Evolutionary conservation across 176 grass and related monocot species (phyloP), one percentile per base, ranked within the genome.

Genomic region (Triticum urartu): DNA sequence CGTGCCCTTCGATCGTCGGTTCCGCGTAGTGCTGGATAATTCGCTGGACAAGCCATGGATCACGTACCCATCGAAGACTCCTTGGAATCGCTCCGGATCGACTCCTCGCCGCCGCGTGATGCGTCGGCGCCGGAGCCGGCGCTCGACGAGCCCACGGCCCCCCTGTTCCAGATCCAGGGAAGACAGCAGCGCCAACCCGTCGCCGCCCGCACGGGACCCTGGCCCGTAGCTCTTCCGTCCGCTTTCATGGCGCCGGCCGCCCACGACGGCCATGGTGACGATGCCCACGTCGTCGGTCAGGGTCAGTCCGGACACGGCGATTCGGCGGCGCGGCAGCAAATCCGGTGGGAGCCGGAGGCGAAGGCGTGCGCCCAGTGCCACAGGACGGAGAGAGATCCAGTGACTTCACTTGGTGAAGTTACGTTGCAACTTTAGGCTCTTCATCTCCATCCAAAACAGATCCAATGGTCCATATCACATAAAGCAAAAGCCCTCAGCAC

Each of bases 291-390:
- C 26, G 26, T 66, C 11, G 64, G 64, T 1, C 26, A 66, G 26
- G 26, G 13, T 30, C 13, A 66, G 7, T 17, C 64, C 26, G 17
- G 64, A 15, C 7, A 28, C 62, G 65, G 8, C 33, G 33, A 38
- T 52, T 22, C 12, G 1, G 17, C n/a, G 54, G n/a, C 35, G 28
- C 45, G 59, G 0, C 22, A 59, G 43, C 45, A 17, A 17, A 17
- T 52, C 14, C n/a, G 48, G 18, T 34, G 0, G 25, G 65, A 17
- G 47, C 1, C 32, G 47, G 15, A 12, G 76, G 8, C 33, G 48
- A 52, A 6, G 76, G 8, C 2, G 25, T 94, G 92, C 72, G 21
- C 30, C 43, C 92, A 87, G 35, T 94, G 92, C 72, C 6, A 14
- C 25, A 25, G 30, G 60, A 22, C 25, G 50, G 39, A 77, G n/a